These are phyloP conservation scores for Apiospora koreana DNA, from an alignment of 2,329 filamentous ascomycete genomes.

Conservation along the genomic window DNA sequence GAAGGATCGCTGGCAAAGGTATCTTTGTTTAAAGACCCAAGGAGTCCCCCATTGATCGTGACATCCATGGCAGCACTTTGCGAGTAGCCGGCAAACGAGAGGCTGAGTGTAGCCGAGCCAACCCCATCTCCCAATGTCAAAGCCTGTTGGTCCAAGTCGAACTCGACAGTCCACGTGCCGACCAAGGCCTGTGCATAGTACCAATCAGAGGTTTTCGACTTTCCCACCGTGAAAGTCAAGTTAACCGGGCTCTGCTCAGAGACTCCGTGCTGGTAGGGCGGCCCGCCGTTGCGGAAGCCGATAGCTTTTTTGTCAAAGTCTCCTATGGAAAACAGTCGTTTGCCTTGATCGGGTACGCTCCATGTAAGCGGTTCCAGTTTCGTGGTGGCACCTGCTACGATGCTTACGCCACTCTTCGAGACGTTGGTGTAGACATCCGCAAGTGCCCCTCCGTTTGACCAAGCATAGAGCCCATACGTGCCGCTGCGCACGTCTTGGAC, in stretches of 20 bases:
- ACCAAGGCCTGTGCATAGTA: slow-evolving; percentile 46
- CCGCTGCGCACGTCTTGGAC: slow-evolving; percentile 45
- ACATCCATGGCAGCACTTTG: slow-evolving; percentile 41
- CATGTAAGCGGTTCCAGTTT: slow-evolving; percentile 42
- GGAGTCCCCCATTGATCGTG: slow-evolving; percentile 37
- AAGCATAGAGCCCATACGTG: slow-evolving; percentile 49
- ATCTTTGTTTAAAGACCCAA: slow-evolving; percentile 41
- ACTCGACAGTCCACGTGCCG: slow-evolving; percentile 39
- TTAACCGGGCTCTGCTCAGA: slow-evolving; percentile 46
- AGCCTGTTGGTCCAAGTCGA: slow-evolving; percentile 19
- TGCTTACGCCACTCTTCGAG: slow-evolving; percentile 39
- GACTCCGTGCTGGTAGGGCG: slow-evolving; percentile 45
- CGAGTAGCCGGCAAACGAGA: slow-evolving; percentile 46
- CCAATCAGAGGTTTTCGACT: slow-evolving; percentile 42
- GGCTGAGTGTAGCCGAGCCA: slow-evolving; percentile 38
- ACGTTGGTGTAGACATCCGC: slow-evolving; percentile 47
- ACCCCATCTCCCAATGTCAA: background rate
- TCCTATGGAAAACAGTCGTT: slow-evolving; percentile 49
- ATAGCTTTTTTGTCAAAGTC: slow-evolving; percentile 46
- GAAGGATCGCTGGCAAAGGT: slow-evolving; percentile 43
- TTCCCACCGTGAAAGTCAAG: slow-evolving; percentile 45
- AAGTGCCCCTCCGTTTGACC: slow-evolving; percentile 46
- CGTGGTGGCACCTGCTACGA: slow-evolving; percentile 34
- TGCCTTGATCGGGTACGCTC: slow-evolving; percentile 36
- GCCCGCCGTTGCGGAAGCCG: slow-evolving; percentile 44